Evolutionary conservation across 2,329 filamentous ascomycete species (phyloP).

Genomic region (Aspergillus tubingensis): DNA sequence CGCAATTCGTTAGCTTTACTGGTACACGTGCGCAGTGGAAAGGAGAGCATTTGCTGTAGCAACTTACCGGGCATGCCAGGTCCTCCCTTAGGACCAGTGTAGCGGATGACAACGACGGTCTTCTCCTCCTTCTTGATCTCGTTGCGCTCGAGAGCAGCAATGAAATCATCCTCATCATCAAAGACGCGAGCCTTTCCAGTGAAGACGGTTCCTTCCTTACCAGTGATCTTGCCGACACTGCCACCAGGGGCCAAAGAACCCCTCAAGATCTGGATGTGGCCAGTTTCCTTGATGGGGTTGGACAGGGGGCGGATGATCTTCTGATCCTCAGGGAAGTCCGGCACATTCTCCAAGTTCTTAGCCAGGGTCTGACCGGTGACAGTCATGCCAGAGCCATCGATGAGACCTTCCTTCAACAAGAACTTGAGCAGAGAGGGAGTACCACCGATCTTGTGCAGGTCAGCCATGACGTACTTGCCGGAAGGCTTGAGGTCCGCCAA

Average conservation of each 20-base stretch:
- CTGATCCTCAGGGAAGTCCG: slow-evolving; percentile 68
- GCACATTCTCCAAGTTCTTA: slow-evolving; percentile 60
- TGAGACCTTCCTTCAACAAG: slow-evolving; percentile 59
- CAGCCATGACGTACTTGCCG: slow-evolving; percentile 63
- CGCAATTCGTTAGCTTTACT: background rate
- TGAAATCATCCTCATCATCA: slow-evolving; percentile 69
- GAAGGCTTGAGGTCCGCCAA: slow-evolving; percentile 82
- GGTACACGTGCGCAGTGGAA: background rate
- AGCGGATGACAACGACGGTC: slow-evolving; percentile 74
- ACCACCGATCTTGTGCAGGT: slow-evolving; percentile 59
- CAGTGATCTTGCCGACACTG: slow-evolving; percentile 74
- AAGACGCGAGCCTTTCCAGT: slow-evolving; percentile 70
- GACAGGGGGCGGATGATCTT: slow-evolving; percentile 68
- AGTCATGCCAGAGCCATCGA: slow-evolving; percentile 62
- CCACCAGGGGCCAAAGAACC: slow-evolving; percentile 70
- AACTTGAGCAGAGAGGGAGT: slow-evolving; percentile 61
- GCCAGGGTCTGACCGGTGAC: slow-evolving; percentile 62
- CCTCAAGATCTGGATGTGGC: slow-evolving; percentile 72
- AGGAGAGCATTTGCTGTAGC: background rate
- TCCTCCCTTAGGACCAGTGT: slow-evolving; percentile 52
- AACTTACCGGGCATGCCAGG: slow-evolving; percentile 62
- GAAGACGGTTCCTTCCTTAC: slow-evolving; percentile 70
- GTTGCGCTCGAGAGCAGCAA: slow-evolving; percentile 65
- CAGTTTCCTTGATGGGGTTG: slow-evolving; percentile 69
- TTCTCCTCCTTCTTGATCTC: slow-evolving; percentile 75